Conservation (phyloP, 2,329 filamentous ascomycete species). For the Pezicula carpinea region DNA sequence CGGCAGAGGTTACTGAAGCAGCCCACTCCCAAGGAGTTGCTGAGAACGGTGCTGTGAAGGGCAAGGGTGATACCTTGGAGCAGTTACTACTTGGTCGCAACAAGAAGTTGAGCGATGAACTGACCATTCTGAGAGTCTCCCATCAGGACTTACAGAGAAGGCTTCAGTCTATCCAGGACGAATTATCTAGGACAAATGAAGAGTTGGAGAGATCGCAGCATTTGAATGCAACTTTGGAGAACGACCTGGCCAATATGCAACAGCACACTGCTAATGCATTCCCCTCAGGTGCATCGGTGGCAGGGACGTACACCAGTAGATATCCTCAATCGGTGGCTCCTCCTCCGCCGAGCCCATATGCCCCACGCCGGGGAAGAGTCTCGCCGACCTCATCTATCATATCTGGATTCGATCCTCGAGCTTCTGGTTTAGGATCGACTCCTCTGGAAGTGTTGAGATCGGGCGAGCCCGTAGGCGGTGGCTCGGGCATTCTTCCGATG, state of each 20-base stretch:
- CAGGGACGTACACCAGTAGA: slow-evolving; percentile 81
- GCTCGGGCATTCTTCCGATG: slow-evolving; percentile 92
- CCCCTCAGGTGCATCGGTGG: slow-evolving; percentile 86
- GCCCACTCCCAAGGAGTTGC: slow-evolving; percentile 16
- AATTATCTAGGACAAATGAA: slow-evolving; percentile 75
- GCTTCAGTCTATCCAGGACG: slow-evolving; percentile 75
- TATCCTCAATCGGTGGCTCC: slow-evolving; percentile 63
- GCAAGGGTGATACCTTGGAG: slow-evolving; percentile 77
- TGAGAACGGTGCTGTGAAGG: slow-evolving; percentile 49
- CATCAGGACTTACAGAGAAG: slow-evolving; percentile 85
- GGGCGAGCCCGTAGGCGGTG: slow-evolving; percentile 65
- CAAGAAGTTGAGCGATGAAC: slow-evolving; percentile 92
- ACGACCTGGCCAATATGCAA: slow-evolving; percentile 84
- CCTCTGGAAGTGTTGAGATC: slow-evolving; percentile 53
- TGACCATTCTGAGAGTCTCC: slow-evolving; percentile 87
- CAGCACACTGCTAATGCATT: slow-evolving; percentile 79
- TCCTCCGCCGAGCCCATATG: slow-evolving; percentile 30
- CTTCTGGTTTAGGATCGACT: slow-evolving; percentile 37
- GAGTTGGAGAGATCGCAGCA: slow-evolving; percentile 82
- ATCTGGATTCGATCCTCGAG: slow-evolving; percentile 81
- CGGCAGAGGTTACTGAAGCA: slow-evolving; percentile 33
- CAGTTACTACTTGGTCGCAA: slow-evolving; percentile 88
- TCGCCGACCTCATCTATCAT: slow-evolving; percentile 98
- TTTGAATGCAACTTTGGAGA: slow-evolving; percentile 84
- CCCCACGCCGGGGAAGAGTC: slow-evolving; percentile 61